Evolutionary conservation across 345 rosid genomes (phyloP), one percentile per base, ranked within the genome.

Genomic region (Heritiera littoralis): DNA sequence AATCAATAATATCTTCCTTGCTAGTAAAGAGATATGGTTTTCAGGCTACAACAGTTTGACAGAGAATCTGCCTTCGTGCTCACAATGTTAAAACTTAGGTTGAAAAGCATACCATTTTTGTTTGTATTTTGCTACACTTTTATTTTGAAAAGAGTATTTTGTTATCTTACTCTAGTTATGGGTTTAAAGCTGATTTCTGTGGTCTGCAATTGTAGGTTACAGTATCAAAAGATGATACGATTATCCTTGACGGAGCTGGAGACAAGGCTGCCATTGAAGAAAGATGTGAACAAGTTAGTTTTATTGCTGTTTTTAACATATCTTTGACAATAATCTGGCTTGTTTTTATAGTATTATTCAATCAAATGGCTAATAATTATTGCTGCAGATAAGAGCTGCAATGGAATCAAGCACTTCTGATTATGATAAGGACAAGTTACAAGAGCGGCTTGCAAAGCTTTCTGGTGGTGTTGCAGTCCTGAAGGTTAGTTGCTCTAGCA

Each of bases 401-500:
- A 71, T 71, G 7, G 75, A 51, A 15, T 52, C 14, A 14, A 71
- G 60, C 60, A 79, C 84, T 64, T 86, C 87, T 10, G 86, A 77
- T 70, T 79, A 84, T 66, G 85, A 83, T 54, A 80, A 80, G 75
- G 83, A 80, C 0, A 83, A 80, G 65, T 65, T 80, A 32, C 70
- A 76, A 68, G 85, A 77, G 49, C 55, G 83, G 32, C 72, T 80
- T 13, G 81, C 83, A 66, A 83, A 80, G 79, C 83, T 66, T 40
- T 78, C 84, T 18, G 78, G 84, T 23, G 80, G 84, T 58, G 82
- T 78, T 75, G 86, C 83, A 9, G 81, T 78, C 14, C 51, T 84
- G 48, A 84, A 84, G 86, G 75, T 51, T 30, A 30, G 75, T 70
- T 65, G 6, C 13, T 11, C 5, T 5, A 28, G 20, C 12, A 2